Evolutionary conservation across 352 stramenopile genomes (phyloP).

Genomic region (Phytophthora tentaculata): DNA sequence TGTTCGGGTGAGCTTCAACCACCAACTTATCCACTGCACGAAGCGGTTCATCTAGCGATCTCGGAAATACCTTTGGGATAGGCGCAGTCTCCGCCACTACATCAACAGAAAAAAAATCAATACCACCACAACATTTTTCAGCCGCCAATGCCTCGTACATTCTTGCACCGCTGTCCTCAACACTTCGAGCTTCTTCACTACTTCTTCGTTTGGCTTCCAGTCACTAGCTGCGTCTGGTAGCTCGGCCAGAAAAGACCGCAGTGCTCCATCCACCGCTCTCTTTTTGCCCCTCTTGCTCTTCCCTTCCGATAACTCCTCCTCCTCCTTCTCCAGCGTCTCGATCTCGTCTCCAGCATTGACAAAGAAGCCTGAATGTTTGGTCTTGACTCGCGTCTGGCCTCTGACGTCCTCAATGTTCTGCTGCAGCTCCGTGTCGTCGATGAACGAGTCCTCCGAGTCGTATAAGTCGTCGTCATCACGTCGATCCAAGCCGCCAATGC

Average conservation of each 20-base stretch:
- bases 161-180: constrained; percentile 68
- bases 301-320: constrained; percentile 1
- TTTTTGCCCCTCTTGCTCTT: constrained; percentile 46
- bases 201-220: constrained; percentile 65
- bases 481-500: constrained; percentile 39
- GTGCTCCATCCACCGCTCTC: constrained; percentile 47
- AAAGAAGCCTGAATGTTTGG: constrained; percentile 89
- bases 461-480: constrained; percentile 87
- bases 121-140: background rate
- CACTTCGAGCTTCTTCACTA: constrained; percentile 60
- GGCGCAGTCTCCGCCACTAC: constrained; percentile 58
- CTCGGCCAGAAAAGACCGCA: constrained; percentile 73
- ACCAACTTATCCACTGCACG: constrained; percentile 80
- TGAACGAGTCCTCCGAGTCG: constrained; percentile 90
- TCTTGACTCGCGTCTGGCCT: constrained; percentile 74
- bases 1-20: constrained; percentile 86
- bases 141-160: constrained; percentile 43
- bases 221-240: constrained; percentile 71
- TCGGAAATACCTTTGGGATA: constrained; percentile 85
- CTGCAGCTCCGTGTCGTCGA: constrained; percentile 84
- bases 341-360: constrained; percentile 88
- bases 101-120: background rate
- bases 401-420: constrained; percentile 87
- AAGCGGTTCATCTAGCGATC: constrained; percentile 80
- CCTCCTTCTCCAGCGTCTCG: constrained; percentile 67